Conservation (phyloP, 495 filamentous ascomycete genomes). For the Aspergillus diversus region DNA sequence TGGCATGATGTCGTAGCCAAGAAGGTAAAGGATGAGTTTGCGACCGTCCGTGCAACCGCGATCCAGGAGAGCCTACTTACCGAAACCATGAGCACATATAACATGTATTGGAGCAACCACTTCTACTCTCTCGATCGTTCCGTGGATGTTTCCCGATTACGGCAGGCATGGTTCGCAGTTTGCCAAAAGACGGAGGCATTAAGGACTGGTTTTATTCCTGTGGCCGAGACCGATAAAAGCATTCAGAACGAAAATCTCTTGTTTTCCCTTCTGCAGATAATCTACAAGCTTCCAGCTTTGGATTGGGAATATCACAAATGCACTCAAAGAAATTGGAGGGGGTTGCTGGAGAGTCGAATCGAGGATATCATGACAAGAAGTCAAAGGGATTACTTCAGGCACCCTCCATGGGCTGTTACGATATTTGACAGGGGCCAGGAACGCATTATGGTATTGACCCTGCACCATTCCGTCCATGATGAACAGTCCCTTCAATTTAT, state of each 20-base stretch:
- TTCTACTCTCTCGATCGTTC: conserved; percentile 43
- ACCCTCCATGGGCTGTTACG: conserved; percentile 38
- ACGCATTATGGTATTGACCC: conserved; percentile 33
- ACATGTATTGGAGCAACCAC: conserved; percentile 43
- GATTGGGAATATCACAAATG: conserved; percentile 32
- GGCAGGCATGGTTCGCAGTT: conserved; percentile 62
- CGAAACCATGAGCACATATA: conserved; percentile 37
- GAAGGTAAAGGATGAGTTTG: conserved; percentile 23
- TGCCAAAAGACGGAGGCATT: conserved; percentile 64
- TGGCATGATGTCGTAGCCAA: conserved; percentile 23
- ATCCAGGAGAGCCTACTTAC: conserved; percentile 42
- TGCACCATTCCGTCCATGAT: conserved; percentile 43
- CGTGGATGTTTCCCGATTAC: conserved; percentile 57
- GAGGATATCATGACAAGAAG: conserved; percentile 28
- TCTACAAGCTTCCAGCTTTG: conserved; percentile 29
- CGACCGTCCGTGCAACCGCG: conserved; percentile 28
- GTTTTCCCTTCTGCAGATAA: conserved; percentile 36
- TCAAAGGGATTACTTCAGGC: conserved; percentile 30
- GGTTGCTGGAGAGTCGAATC: conserved; percentile 20
- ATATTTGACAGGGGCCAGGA: conserved; percentile 28
- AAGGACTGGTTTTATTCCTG: conserved; percentile 63
- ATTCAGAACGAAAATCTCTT: neutral
- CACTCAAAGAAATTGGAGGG: conserved; percentile 16
- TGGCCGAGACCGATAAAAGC: conserved; percentile 23
- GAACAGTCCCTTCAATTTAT: conserved; percentile 36